Evolutionary conservation across 257 asterid genomes (phyloP).

Genomic region (Scutellaria minor): DNA sequence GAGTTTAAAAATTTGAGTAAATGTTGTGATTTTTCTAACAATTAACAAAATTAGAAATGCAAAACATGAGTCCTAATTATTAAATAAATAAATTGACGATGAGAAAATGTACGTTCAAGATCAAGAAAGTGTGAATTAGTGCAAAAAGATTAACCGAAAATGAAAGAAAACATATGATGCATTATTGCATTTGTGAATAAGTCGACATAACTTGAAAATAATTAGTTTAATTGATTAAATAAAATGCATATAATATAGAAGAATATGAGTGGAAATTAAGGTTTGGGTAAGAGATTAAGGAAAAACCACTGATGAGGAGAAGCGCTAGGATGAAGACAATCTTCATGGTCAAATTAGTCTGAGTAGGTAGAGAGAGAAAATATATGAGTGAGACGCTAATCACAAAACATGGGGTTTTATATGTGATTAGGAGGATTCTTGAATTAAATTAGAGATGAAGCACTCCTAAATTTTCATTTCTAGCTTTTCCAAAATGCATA

Average conservation of each 20-base stretch:
- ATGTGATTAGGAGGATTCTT: background rate
- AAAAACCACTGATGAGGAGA: slow-evolving; percentile 34
- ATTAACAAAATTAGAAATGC: too few relatives aligned
- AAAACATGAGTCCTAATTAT: too few relatives aligned
- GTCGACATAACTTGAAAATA: too few relatives aligned
- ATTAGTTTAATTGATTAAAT: background rate
- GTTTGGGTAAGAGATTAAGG: background rate
- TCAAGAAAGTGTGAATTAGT: background rate
- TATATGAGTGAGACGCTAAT: background rate
- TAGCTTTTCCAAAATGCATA: background rate
- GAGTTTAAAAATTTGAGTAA: too few relatives aligned
- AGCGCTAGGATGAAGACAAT: slow-evolving; percentile 35
- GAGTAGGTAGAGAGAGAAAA: background rate
- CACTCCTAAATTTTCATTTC: background rate
- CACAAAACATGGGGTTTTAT: background rate
- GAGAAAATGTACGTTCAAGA: background rate
- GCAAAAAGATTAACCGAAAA: background rate
- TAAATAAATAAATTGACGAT: too few relatives aligned
- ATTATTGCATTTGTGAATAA: too few relatives aligned
- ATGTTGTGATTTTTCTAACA: too few relatives aligned
- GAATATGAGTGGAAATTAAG: background rate
- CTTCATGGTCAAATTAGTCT: background rate
- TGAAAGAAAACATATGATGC: too few relatives aligned
- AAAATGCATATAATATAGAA: background rate
- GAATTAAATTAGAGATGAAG: slow-evolving; percentile 20